Conservation (phyloP, 441 rosid species). For the Pelargonium citronellum region DNA sequence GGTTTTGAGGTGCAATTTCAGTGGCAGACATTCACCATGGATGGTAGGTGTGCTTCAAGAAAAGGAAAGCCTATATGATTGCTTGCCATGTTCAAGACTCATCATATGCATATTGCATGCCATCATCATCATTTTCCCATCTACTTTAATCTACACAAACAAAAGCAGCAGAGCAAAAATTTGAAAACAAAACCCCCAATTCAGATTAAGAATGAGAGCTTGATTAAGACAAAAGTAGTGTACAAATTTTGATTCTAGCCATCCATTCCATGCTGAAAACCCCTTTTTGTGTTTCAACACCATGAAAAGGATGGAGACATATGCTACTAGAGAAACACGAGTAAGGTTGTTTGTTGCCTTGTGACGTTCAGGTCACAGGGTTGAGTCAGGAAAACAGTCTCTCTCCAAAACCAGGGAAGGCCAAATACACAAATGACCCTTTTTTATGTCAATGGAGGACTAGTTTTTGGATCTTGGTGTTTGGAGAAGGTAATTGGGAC, state of each 20-base stretch:
- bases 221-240: slow-evolving; percentile 20
- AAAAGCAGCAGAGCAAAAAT: background rate
- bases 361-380: background rate
- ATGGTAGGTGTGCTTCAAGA: slow-evolving; percentile 33
- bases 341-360: background rate
- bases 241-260: slow-evolving; percentile 23
- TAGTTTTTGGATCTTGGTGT: slow-evolving; percentile 31
- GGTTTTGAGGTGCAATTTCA: slow-evolving; percentile 20
- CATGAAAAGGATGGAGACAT: slow-evolving; percentile 24
- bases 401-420: too few relatives aligned
- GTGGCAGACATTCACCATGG: slow-evolving; percentile 39
- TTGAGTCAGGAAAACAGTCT: too few relatives aligned
- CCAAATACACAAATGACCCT: too few relatives aligned
- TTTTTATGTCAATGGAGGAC: slow-evolving; percentile 22
- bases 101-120: slow-evolving; percentile 1
- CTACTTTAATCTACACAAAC: background rate
- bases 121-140: slow-evolving; percentile 8
- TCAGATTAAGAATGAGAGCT: background rate
- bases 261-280: slow-evolving; percentile 20
- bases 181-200: slow-evolving; percentile 11
- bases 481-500: slow-evolving; percentile 29
- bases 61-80: slow-evolving; percentile 28
- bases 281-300: slow-evolving; percentile 11
- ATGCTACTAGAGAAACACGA: slow-evolving; percentile 8
- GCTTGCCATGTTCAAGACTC: slow-evolving; percentile 24